Evolutionary conservation across 176 grass and related monocot genomes (phyloP).

Genomic region (Raddia distichophylla): DNA sequence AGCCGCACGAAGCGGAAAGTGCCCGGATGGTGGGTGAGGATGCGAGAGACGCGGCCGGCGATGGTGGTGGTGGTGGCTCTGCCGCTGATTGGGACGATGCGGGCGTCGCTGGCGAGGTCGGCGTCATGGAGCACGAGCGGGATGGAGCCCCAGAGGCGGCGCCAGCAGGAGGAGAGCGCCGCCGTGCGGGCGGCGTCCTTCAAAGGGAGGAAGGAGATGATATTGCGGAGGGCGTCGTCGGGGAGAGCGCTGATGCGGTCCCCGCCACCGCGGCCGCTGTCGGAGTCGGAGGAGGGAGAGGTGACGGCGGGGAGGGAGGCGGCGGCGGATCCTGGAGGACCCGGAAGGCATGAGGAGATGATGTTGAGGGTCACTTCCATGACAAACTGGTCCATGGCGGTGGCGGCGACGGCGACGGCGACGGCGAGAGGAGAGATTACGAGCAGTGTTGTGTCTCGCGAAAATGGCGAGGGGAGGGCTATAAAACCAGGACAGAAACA

Average conservation of each 20-base stretch:
- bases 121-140: conserved; percentile 32
- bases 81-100: not conserved
- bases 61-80: not conserved
- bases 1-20: conserved; percentile 37
- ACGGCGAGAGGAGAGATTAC: too few species aligned
- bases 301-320: not conserved
- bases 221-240: conserved; percentile 17
- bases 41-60: not conserved
- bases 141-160: conserved; percentile 29
- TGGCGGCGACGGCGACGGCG: not conserved
- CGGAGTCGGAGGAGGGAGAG: not conserved
- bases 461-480: too few species aligned
- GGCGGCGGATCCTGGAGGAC: not conserved
- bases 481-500: too few species aligned
- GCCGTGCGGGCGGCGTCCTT: conserved; percentile 40
- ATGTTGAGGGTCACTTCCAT: not conserved
- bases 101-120: not conserved
- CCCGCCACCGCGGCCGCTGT: not conserved
- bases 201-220: conserved; percentile 32
- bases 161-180: conserved; percentile 32
- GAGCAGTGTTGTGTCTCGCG: too few species aligned
- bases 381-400: not conserved
- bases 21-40: not conserved
- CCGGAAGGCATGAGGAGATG: conserved; percentile 12
- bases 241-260: conserved; percentile 45